phyloP scores from a whole-genome alignment of 176 grass and related monocot species.

The bread wheat (Triticum aestivum) region IWGSC_CS_RefSeq_v2.1 NC_057799.1:83747064-83747563 shows the following conservation, averaged over 20 bases:
- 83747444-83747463: not conserved
- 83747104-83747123: not conserved
- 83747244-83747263: slow-evolving; percentile 18
- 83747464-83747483: not conserved
- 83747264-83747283: slow-evolving; percentile 14
- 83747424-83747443: not conserved
- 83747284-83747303: slow-evolving; percentile 21
- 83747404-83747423: not conserved
- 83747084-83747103: slow-evolving; percentile 25
- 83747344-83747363: slow-evolving; percentile 33
- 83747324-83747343: slow-evolving; percentile 7
- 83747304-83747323: slow-evolving; percentile 26
- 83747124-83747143: not conserved
- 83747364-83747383: slow-evolving; percentile 9
- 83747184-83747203: not conserved
- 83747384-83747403: slow-evolving; percentile 36
- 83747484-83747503: slow-evolving; percentile 40
- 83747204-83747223: not conserved
- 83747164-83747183: not conserved
- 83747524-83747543: slow-evolving; percentile 42
- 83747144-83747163: not conserved
- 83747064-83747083: slow-evolving; percentile 41
- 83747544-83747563: slow-evolving; percentile 45
- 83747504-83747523: slow-evolving; percentile 29
- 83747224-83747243: not conserved